A percentile compares a stretch with the other conserved stretches of the same genome.
Evolutionary conservation across 305 asterid species (phyloP).

Genomic region (Stenogyne calaminthoides): DNA sequence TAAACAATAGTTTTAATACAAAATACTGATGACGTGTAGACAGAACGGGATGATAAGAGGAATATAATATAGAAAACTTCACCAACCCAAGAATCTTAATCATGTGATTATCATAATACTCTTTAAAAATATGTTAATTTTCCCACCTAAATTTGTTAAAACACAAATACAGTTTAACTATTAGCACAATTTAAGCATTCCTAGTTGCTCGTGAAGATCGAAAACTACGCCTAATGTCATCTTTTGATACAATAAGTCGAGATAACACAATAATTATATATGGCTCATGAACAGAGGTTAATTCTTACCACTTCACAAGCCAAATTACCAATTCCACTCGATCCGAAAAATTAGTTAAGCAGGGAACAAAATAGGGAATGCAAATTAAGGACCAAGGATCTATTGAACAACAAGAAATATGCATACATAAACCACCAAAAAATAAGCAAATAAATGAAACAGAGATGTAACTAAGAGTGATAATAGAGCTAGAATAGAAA

Average conservation of each 20-base stretch:
- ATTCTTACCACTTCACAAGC: too few species aligned
- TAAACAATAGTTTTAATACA: not conserved
- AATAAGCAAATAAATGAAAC: too few species aligned
- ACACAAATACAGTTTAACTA: too few species aligned
- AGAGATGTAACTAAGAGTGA: too few species aligned
- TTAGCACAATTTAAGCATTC: too few species aligned
- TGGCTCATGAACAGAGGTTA: too few species aligned
- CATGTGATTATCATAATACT: not conserved
- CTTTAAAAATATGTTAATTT: not conserved
- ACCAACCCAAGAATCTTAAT: not conserved
- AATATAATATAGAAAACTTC: not conserved
- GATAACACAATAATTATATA: too few species aligned
- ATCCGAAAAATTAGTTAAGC: not conserved
- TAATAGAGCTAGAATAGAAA: not conserved
- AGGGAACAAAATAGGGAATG: not conserved
- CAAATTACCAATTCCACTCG: not conserved
- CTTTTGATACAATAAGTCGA: too few species aligned
- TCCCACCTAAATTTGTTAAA: not conserved
- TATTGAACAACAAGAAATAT: too few species aligned
- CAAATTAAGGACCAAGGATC: not conserved
- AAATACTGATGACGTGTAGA: not conserved
- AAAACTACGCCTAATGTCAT: too few species aligned
- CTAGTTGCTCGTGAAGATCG: too few species aligned
- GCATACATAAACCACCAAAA: too few species aligned
- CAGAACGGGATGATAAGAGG: conserved; percentile 18